Base-by-base conservation (phyloP, 495 filamentous ascomycete species). In the Lepidopterella palustris region DNA sequence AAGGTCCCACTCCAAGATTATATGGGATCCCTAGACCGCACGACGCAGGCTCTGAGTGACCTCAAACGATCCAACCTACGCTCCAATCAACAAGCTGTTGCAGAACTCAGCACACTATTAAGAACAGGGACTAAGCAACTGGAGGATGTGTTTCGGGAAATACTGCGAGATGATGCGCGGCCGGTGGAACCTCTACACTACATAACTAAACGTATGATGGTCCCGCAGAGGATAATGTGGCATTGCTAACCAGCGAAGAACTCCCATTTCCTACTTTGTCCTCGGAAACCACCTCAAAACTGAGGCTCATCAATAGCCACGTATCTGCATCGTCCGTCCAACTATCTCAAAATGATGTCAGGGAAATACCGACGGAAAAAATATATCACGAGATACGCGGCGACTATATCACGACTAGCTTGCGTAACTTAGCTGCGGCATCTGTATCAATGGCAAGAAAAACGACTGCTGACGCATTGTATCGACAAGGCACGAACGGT, bases 141-240 rank as follows among this genome's bases (percentile, higher is more conserved):
- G 15, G 91, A 97, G 71, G 86, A 84, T 39, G 75, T 89, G 50
- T 90, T 96, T 71, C 82, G 89, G 58, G 81, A 85, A 58, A 77
- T 87, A 54, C 73, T 97, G 32, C 80, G 81, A 26, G 85, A 95
- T 63, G 84, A 89, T 20, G 81, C 85, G 6, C 78, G 81, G 53
- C 79, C 87, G 1, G 82, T 97, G 28, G 93, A 99, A 64, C 92
- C 95, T 5, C 74, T 97, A 42, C 88, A 96, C 67, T 97, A 87
- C 68, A 83, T 97, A 65, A 96, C 88, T n/a, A 97, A 96, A 71
- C 80, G 87, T 79, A 80, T 75, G 64, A 73, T 73, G 1, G 77
- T 78, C 58, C 77, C 76, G 32, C 57, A 13, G 8, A 42, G 10
- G 72, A 64, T 71, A 51, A 53, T 80, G n/a, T 77, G 75, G n/a